These are phyloP conservation scores for Macadamia integrifolia DNA, from an alignment of 164 flowering plant genomes.

Conservation along the genomic window DNA sequence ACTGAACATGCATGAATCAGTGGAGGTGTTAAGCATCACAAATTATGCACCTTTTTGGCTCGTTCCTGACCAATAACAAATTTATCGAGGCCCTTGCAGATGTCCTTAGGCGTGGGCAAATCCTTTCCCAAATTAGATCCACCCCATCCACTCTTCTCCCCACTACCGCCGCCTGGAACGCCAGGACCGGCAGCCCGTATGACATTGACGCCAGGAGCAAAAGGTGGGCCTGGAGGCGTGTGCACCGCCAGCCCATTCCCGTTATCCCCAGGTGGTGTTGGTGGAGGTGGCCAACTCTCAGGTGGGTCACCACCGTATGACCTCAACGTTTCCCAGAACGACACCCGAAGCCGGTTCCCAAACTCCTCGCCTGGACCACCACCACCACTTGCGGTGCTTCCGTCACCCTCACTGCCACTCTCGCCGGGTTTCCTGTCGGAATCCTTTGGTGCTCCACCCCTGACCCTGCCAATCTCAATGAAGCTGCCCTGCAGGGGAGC, in stretches of 20 bases:
- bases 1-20: not conserved
- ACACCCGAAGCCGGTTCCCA: conserved; percentile 35
- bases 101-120: conserved; percentile 94
- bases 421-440: conserved; percentile 11
- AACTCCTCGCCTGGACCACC: conserved; percentile 11
- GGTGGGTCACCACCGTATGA: conserved; percentile 59
- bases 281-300: conserved; percentile 56
- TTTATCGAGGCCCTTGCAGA: conserved; percentile 82
- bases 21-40: not conserved
- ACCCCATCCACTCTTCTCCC: conserved; percentile 62
- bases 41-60: conserved; percentile 73
- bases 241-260: conserved; percentile 81
- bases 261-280: conserved; percentile 10
- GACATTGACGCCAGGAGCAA: conserved; percentile 65
- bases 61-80: conserved; percentile 88
- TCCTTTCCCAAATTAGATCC: conserved; percentile 79
- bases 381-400: not conserved
- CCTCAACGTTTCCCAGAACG: conserved; percentile 73
- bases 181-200: conserved; percentile 38
- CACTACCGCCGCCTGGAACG: conserved; percentile 19
- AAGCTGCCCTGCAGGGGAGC: conserved; percentile 80
- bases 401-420: not conserved
- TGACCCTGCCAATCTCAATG: conserved; percentile 62
- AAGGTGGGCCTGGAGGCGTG: conserved; percentile 77
- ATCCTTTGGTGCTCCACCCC: conserved; percentile 9